phyloP scores from a whole-genome alignment of 169 alveolate genomes.

The Miamiensis avidus region DNA sequence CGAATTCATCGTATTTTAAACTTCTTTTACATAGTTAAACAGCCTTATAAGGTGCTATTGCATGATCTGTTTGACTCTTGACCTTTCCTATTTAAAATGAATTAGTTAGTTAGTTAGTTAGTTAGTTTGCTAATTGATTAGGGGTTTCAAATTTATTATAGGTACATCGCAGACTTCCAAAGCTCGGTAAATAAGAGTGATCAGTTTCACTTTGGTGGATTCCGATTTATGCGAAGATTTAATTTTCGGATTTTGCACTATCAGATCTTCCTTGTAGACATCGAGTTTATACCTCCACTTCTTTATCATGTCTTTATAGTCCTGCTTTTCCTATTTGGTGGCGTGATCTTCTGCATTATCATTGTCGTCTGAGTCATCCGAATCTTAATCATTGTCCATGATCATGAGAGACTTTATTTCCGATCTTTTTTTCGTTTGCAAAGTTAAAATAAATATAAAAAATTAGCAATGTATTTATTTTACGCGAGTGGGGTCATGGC shows the following conservation, averaged over 20 bases:
- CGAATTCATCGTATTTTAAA: neutral
- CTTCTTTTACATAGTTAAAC: too few relatives aligned
- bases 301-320: neutral
- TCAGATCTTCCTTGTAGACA: neutral
- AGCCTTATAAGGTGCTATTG: neutral
- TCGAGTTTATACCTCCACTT: neutral
- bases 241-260: neutral
- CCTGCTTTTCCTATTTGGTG: neutral
- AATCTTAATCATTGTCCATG: neutral
- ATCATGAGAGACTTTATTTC: neutral
- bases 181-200: neutral
- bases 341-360: too few relatives aligned
- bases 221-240: neutral
- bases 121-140: too few relatives aligned
- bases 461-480: too few relatives aligned
- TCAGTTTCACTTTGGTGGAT: neutral
- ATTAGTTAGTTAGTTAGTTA: too few relatives aligned
- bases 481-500: neutral
- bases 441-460: too few relatives aligned
- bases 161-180: neutral
- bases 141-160: too few relatives aligned
- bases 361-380: neutral
- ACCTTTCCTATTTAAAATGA: too few relatives aligned
- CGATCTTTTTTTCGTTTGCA: neutral
- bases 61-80: too few relatives aligned